Evolutionary conservation across 1,139 yeast species (phyloP), one percentile per base, ranked within the genome.

Genomic region (Schwanniomyces etchellsii): DNA sequence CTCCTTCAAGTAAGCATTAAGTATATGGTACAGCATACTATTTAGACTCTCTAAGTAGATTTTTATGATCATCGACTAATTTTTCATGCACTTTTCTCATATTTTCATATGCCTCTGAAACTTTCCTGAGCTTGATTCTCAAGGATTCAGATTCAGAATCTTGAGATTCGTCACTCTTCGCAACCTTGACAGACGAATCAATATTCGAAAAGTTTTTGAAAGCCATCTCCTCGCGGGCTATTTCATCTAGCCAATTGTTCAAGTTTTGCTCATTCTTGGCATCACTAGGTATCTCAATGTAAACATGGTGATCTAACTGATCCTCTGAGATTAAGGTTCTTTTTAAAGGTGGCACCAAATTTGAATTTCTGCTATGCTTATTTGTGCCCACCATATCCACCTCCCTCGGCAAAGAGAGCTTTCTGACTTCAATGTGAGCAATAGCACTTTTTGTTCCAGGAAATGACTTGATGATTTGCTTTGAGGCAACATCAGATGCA

Each of bases 401-500:
- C 2, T 26, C 30, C 3, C 17, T 17, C 18, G 40, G 39, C 3
- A 28, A 25, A 9, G 58, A 55, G 21, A 45, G 38, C 5, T 43
- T 31, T n/a, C 35, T 29, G 1, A 50, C 45, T 31, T 49, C 35
- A 32, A 62, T 33, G 47, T 41, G 40, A 40, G 64, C 43, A 40
- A 64, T 50, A 37, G 69, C 36, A 39, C 69, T 44, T 54, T 64
- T 52, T 31, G 80, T 63, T 15, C 77, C 74, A 33, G 79, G 76
- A 39, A 82, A 65, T 16, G 77, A 72, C 45, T 79, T 77, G 16
- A 79, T 62, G 14, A 83, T 78, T 58, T 91, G 97, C 45, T 76
- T 75, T 2, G 96, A 81, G 5, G 77, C 74, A 5, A 82, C 65
- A 51, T 89, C 96, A 46, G 83, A 70, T 1, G 81, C 70, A 31